Evolutionary conservation across 2,329 filamentous ascomycete species (phyloP).

Genomic region (Colletotrichum paranaense): DNA sequence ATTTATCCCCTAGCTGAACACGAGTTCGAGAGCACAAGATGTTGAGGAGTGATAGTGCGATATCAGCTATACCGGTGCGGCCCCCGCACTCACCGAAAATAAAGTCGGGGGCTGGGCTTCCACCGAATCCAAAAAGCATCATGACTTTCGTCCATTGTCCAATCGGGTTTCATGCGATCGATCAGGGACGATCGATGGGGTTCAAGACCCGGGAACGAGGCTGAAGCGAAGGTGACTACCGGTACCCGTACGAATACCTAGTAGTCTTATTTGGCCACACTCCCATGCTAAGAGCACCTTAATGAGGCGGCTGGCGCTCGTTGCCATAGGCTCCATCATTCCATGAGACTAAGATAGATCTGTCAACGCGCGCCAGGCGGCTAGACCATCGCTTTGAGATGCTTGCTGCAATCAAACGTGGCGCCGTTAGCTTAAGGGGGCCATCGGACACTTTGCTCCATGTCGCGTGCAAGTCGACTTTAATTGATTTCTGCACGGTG

Average conservation of each 20-base stretch:
- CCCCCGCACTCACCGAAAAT: background rate
- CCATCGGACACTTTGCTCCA: constrained; percentile 3
- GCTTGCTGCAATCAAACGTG: background rate
- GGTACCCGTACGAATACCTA: background rate
- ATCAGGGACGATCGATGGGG: constrained; percentile 24
- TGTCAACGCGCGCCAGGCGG: background rate
- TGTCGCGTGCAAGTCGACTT: background rate
- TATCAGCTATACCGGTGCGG: background rate
- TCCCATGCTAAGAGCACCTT: background rate
- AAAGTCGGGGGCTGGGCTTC: background rate
- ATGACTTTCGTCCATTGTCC: constrained; percentile 3
- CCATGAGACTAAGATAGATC: background rate
- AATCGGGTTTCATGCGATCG: constrained; percentile 7
- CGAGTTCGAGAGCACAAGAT: too few species aligned
- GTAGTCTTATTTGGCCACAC: background rate
- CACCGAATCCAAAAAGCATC: background rate
- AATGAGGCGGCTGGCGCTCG: background rate
- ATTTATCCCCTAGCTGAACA: accelerated
- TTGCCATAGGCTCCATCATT: background rate
- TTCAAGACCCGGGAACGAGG: background rate
- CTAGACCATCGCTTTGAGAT: background rate
- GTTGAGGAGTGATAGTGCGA: background rate
- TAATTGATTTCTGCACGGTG: constrained; percentile 7
- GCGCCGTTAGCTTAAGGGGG: constrained; percentile 22
- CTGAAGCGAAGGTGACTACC: background rate